These are phyloP conservation scores for Trichosporon faecale DNA, from an alignment of 1,284 basidiomycete genomes.

Conservation along the genomic window DNA sequence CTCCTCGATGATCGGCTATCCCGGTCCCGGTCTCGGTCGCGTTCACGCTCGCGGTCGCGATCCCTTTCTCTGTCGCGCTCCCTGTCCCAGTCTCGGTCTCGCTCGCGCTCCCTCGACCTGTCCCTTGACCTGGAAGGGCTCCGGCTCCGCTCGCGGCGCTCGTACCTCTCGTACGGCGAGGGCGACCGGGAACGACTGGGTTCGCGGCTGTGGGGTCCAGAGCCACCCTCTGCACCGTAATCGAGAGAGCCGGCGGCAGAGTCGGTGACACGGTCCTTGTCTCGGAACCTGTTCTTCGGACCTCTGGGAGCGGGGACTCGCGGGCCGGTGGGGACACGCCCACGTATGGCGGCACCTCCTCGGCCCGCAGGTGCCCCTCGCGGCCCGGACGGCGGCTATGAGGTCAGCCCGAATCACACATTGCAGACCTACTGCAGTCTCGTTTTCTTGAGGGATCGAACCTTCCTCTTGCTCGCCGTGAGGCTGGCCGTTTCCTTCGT, in stretches of 20 bases:
- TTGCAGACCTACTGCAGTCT: conserved; percentile 33
- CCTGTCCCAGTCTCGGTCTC: conserved; percentile 16
- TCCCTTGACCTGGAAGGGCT: conserved; percentile 6
- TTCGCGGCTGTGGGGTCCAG: conserved; percentile 22
- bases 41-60: conserved; percentile 16
- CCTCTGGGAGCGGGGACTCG: conserved; percentile 32
- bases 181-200: conserved; percentile 13
- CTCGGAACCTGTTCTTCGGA: conserved; percentile 45
- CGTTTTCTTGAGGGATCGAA: conserved; percentile 22
- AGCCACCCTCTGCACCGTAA: conserved; percentile 34
- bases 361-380: conserved; percentile 19
- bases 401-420: not conserved
- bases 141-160: conserved; percentile 14
- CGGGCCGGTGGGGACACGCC: conserved; percentile 5
- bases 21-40: conserved; percentile 19
- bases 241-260: conserved; percentile 31
- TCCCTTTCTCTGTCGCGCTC: conserved; percentile 18
- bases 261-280: conserved; percentile 46
- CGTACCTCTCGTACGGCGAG: conserved; percentile 8
- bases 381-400: conserved; percentile 40
- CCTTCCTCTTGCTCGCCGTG: conserved; percentile 16
- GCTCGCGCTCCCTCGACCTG: not conserved
- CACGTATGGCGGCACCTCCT: not conserved
- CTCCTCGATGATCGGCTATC: conserved; percentile 7
- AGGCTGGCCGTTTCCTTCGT: conserved; percentile 27